Conservation (phyloP, 1,139 yeast genomes). For the Ashbya aceris region DNA sequence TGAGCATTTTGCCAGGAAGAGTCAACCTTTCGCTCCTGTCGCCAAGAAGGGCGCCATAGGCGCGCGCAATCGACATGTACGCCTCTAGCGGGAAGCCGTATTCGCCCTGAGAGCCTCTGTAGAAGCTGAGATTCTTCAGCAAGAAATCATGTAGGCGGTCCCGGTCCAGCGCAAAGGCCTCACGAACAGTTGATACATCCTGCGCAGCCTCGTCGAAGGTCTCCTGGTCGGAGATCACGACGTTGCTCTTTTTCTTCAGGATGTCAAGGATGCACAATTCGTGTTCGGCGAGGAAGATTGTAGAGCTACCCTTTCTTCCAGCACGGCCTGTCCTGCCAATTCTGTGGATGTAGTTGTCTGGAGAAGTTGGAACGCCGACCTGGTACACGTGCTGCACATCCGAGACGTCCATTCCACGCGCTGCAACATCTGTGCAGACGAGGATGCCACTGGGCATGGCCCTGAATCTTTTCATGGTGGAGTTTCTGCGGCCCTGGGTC, state of each 20-base stretch:
- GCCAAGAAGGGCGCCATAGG: constrained; percentile 20
- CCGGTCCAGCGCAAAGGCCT: no score
- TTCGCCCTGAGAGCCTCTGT: constrained; percentile 19
- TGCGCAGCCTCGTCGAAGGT: constrained; percentile 17
- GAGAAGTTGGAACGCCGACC: constrained; percentile 61
- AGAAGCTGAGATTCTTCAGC: constrained; percentile 8
- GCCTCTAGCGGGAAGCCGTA: constrained; percentile 16
- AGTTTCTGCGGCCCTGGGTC: constrained; percentile 38
- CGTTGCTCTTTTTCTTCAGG: constrained; percentile 40
- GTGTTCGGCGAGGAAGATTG: constrained; percentile 39
- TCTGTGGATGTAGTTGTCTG: constrained; percentile 79
- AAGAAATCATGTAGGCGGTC: no score
- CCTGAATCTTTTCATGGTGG: constrained; percentile 24
- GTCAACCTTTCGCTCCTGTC: constrained; percentile 2
- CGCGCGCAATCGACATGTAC: constrained; percentile 16
- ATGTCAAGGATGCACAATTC: constrained; percentile 43
- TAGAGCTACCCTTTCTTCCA: constrained; percentile 66
- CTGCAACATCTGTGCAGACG: constrained; percentile 87
- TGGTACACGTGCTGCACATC: constrained; percentile 76
- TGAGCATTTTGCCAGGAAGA: no score
- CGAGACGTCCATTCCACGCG: constrained; percentile 94
- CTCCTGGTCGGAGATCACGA: constrained; percentile 38
- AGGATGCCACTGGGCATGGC: constrained; percentile 43
- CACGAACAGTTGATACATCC: no score
- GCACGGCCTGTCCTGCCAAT: constrained; percentile 97